phyloP scores from a whole-genome alignment of 2,329 filamentous ascomycete genomes.

The Stagonosporopsis rhizophila region DNA sequence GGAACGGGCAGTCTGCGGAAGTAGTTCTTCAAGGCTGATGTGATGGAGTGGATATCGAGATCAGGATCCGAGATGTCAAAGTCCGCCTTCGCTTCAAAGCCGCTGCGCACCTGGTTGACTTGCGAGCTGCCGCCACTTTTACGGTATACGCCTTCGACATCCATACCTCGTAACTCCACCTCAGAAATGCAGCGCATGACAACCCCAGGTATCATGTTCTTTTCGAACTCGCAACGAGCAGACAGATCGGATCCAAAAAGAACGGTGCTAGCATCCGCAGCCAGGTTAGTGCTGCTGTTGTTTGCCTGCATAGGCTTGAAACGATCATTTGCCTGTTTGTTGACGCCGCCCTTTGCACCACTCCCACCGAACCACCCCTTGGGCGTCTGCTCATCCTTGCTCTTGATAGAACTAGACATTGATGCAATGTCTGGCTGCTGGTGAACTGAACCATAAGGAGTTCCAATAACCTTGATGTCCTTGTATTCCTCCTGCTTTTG shows the following conservation, averaged over 20 bases:
- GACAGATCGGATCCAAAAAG: constrained; percentile 91
- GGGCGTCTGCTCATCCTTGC: constrained; percentile 36
- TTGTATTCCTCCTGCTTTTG: constrained; percentile 64
- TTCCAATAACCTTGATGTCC: constrained; percentile 60
- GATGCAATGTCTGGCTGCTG: constrained; percentile 44
- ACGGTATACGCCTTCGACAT: constrained; percentile 95
- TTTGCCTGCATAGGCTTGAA: constrained; percentile 49
- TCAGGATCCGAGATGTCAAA: constrained; percentile 93
- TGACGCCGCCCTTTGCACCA: constrained; percentile 28
- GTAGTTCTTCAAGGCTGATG: constrained; percentile 95
- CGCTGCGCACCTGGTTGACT: constrained; percentile 87
- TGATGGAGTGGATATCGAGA: constrained; percentile 94
- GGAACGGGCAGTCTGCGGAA: constrained; percentile 92
- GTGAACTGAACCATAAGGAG: constrained; percentile 48
- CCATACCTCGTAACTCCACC: constrained; percentile 92
- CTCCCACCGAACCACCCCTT: constrained; percentile 45
- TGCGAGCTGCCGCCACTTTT: constrained; percentile 95
- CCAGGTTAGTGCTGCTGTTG: constrained; percentile 54
- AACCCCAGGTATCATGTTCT: constrained; percentile 85
- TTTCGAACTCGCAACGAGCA: constrained; percentile 86
- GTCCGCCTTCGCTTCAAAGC: constrained; percentile 85
- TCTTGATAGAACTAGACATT: constrained; percentile 37
- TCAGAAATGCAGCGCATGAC: constrained; percentile 95
- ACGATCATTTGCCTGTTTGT: constrained; percentile 27
- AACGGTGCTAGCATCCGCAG: constrained; percentile 48